Evolutionary conservation across 306 rosid species (phyloP).

Genomic region (Rubus parviflorus): DNA sequence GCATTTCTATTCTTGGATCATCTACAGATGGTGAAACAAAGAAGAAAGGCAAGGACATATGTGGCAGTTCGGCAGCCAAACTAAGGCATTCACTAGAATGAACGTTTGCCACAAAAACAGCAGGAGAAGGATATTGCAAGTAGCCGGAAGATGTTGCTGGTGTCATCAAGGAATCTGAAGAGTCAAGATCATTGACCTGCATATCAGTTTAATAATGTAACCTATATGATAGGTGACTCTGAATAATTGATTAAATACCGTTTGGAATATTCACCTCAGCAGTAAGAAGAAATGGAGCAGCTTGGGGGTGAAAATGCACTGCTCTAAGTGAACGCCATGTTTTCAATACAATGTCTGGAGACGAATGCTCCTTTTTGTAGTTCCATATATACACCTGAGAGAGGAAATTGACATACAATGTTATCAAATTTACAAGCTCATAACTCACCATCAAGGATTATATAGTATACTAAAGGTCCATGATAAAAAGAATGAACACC

Average conservation of each 20-base stretch:
- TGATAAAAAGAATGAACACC: constrained; percentile 42
- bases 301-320: constrained; percentile 96
- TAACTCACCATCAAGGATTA: constrained; percentile 11
- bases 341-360: constrained; percentile 74
- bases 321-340: constrained; percentile 88
- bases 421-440: constrained; percentile 16
- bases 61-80: constrained; percentile 55
- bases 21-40: constrained; percentile 50
- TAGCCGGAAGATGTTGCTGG: constrained; percentile 81
- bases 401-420: constrained; percentile 25
- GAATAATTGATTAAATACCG: constrained; percentile 20
- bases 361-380: constrained; percentile 63
- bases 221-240: constrained; percentile 21
- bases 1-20: constrained; percentile 57
- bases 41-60: constrained; percentile 63
- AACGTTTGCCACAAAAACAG: constrained; percentile 71
- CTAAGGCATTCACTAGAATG: constrained; percentile 54
- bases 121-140: constrained; percentile 84
- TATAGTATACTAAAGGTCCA: neutral
- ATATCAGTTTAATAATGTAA: constrained; percentile 42
- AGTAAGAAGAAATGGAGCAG: constrained; percentile 84
- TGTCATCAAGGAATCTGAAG: constrained; percentile 85
- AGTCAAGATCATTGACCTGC: constrained; percentile 97
- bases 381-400: constrained; percentile 86
- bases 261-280: constrained; percentile 66